phyloP scores from a whole-genome alignment of 805 yeast genomes.

The Maudiozyma turicensis region DNA sequence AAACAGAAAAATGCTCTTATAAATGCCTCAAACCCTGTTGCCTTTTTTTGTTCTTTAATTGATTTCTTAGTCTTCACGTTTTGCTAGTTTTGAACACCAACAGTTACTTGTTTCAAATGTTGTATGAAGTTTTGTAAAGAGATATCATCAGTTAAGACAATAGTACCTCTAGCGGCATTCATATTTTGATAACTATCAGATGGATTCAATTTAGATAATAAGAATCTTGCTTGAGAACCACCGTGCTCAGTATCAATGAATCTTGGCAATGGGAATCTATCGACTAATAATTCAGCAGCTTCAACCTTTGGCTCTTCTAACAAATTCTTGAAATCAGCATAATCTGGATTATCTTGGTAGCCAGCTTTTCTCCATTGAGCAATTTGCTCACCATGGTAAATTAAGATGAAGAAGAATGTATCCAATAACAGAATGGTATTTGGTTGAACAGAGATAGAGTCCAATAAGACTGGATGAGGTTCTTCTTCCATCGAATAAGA shows the following conservation, averaged over 20 bases:
- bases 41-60: background rate
- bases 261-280: conserved; percentile 95
- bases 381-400: conserved; percentile 89
- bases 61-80: background rate
- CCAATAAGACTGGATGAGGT: conserved; percentile 85
- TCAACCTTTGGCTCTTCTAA: conserved; percentile 85
- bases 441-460: conserved; percentile 84
- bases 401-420: conserved; percentile 92
- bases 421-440: conserved; percentile 82
- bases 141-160: conserved; percentile 94
- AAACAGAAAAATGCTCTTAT: conserved; percentile 1
- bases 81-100: conserved; percentile 35
- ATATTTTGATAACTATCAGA: conserved; percentile 66
- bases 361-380: conserved; percentile 96
- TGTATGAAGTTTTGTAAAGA: conserved; percentile 90
- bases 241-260: conserved; percentile 97
- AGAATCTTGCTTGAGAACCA: conserved; percentile 95
- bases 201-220: conserved; percentile 90
- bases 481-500: conserved; percentile 77
- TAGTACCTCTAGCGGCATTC: conserved; percentile 47
- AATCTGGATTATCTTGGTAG: conserved; percentile 84
- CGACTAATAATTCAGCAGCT: conserved; percentile 83
- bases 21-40: background rate
- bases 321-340: conserved; percentile 76
- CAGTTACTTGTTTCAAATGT: conserved; percentile 87